These are phyloP conservation scores for Rutstroemia sydowiana DNA, from an alignment of 2,329 filamentous ascomycete genomes.

Conservation along the genomic window DNA sequence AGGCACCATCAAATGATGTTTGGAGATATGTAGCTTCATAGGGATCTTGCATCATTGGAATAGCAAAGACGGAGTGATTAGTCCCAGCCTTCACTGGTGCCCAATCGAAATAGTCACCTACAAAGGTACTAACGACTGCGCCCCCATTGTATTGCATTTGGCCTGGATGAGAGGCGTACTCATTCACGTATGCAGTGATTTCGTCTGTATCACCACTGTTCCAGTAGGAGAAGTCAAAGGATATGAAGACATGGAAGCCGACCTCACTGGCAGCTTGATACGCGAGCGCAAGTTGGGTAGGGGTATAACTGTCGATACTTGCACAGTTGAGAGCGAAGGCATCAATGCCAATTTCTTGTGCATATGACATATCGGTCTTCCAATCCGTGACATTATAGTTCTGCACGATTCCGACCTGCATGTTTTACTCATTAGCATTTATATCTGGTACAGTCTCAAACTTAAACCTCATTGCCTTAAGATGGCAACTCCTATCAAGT, in stretches of 20 bases:
- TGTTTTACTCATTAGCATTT: too few relatives aligned
- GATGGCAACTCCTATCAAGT: too few relatives aligned
- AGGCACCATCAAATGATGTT: constrained; percentile 26
- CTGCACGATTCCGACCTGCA: too few relatives aligned
- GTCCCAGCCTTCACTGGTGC: constrained; percentile 20
- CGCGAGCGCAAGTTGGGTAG: constrained; percentile 29
- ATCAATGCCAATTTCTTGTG: constrained; percentile 32
- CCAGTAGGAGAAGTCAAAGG: constrained; percentile 33
- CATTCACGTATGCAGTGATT: constrained; percentile 25
- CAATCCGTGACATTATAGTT: too few relatives aligned
- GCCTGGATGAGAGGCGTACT: constrained; percentile 28
- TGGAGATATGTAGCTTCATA: constrained; percentile 12
- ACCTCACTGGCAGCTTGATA: constrained; percentile 29
- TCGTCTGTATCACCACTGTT: constrained; percentile 21
- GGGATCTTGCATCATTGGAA: constrained; percentile 19
- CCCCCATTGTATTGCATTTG: constrained; percentile 33
- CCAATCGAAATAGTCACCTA: constrained; percentile 37
- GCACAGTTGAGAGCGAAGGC: constrained; percentile 33
- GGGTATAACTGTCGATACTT: constrained; percentile 28
- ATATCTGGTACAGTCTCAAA: too few relatives aligned
- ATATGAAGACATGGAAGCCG: constrained; percentile 23
- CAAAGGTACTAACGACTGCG: constrained; percentile 45
- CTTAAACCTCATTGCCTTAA: too few relatives aligned
- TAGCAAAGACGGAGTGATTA: constrained; percentile 34
- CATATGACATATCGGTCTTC: constrained; percentile 29